A percentile compares a stretch with the other conserved stretches of the same genome.
Conservation (phyloP, 108 stramenopile genomes). For the Craspedostauros australis region DNA sequence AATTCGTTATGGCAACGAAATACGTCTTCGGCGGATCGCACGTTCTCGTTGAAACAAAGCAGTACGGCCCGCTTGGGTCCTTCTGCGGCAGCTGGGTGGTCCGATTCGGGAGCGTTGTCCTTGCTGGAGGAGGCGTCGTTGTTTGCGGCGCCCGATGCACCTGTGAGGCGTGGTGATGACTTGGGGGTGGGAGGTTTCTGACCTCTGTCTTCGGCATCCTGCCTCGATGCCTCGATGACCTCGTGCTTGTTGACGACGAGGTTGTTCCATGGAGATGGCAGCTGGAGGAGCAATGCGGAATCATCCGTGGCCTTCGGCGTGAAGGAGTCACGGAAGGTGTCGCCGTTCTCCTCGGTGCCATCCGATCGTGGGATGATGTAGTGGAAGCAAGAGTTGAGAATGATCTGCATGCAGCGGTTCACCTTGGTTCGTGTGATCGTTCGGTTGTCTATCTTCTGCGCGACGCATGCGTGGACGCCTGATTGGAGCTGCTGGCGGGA, state of each 20-base stretch:
- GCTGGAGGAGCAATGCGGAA: constrained; percentile 37
- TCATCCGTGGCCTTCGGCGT: constrained; percentile 44
- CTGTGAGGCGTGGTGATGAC: constrained; percentile 16
- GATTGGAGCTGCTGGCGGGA: constrained; percentile 81
- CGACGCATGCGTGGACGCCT: constrained; percentile 78
- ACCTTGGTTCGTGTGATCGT: constrained; percentile 83
- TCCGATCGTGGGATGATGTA: constrained; percentile 84
- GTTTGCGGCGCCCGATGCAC: background rate
- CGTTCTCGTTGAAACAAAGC: constrained; percentile 87
- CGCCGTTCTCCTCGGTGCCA: constrained; percentile 79
- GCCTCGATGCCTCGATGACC: constrained; percentile 24
- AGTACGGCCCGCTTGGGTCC: constrained; percentile 71
- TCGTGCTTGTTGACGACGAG: constrained; percentile 28
- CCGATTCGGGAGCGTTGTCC: constrained; percentile 15
- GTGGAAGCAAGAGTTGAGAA: constrained; percentile 87
- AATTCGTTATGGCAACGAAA: constrained; percentile 89
- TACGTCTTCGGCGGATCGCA: constrained; percentile 78
- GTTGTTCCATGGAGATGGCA: constrained; percentile 73
- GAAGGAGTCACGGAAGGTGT: constrained; percentile 50
- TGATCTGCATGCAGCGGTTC: constrained; percentile 90
- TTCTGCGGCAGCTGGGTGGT: constrained; percentile 40
- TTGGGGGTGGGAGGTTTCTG: constrained; percentile 5
- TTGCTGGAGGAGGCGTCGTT: constrained; percentile 1
- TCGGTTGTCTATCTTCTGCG: constrained; percentile 65
- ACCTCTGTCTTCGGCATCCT: constrained; percentile 14